A percentile compares a stretch with the other conserved stretches of the same genome.
These are phyloP conservation scores for Globisporangium orthogonon DNA, from an alignment of 352 stramenopile species.

Conservation along the genomic window DNA sequence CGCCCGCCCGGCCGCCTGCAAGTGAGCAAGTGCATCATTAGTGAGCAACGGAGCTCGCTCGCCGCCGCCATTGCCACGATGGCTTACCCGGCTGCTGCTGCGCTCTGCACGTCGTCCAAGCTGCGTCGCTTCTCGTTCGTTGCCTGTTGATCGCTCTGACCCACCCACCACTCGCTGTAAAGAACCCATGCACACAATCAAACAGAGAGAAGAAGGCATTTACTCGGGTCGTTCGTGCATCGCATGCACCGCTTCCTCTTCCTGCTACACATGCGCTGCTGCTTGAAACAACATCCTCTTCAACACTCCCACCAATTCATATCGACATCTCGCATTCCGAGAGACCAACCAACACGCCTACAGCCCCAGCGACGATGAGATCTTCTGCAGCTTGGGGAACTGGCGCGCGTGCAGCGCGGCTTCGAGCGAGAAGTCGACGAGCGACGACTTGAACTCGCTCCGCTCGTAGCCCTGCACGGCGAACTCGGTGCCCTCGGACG, in stretches of 20 bases:
- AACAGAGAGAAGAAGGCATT: no score
- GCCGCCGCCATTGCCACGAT: neutral
- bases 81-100: neutral
- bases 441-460: conserved; percentile 11
- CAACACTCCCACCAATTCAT: no score
- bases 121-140: neutral
- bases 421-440: conserved; percentile 14
- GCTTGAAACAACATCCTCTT: neutral
- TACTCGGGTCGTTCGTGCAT: no score
- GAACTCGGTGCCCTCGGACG: neutral
- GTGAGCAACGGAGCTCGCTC: neutral
- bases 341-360: neutral
- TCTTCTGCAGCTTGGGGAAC: conserved; percentile 6
- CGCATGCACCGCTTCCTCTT: no score
- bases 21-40: no score
- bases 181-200: no score
- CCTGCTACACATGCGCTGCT: neutral
- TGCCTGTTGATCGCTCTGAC: neutral
- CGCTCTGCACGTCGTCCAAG: conserved; percentile 1
- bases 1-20: no score
- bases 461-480: conserved; percentile 9
- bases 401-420: conserved; percentile 9
- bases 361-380: conserved; percentile 3
- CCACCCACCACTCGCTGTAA: neutral
- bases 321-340: no score